These are phyloP conservation scores for Fusarium haematococcum DNA, from an alignment of 2,329 filamentous ascomycete species.

Conservation along the genomic window DNA sequence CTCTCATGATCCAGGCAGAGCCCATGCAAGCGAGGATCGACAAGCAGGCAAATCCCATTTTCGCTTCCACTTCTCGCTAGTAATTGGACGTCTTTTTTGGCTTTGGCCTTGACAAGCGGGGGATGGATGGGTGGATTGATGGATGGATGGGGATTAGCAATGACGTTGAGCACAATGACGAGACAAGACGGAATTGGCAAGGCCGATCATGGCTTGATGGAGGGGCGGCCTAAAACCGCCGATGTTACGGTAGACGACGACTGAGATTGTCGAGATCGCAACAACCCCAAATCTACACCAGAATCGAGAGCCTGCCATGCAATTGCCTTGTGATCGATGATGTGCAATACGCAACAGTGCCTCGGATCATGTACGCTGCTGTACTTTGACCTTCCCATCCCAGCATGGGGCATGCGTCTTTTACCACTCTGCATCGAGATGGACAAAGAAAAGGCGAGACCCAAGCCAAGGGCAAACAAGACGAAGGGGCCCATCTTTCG, in stretches of 20 bases:
- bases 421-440: not conserved
- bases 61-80: not conserved
- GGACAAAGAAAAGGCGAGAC: not conserved
- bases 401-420: not conserved
- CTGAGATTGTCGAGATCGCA: not conserved
- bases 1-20: conserved; percentile 18
- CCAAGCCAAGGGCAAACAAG: not conserved
- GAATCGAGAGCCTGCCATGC: conserved; percentile 1
- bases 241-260: conserved; percentile 16
- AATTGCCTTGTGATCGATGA: not conserved
- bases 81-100: not conserved
- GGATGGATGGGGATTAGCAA: conserved; percentile 12
- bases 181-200: conserved; percentile 4
- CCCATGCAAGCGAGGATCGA: conserved; percentile 6
- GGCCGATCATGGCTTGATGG: conserved; percentile 15
- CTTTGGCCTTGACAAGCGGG: conserved; percentile 7
- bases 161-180: conserved; percentile 34
- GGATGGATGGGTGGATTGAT: not conserved
- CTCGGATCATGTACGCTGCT: not conserved
- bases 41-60: not conserved
- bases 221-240: conserved; percentile 16
- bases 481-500: conserved; percentile 21
- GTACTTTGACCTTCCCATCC: not conserved
- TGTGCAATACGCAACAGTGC: not conserved
- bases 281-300: not conserved